Evolutionary conservation across 768 basidiomycete species (phyloP), one percentile per base, ranked within the genome.

Genomic region (Kwoniella sp.): DNA sequence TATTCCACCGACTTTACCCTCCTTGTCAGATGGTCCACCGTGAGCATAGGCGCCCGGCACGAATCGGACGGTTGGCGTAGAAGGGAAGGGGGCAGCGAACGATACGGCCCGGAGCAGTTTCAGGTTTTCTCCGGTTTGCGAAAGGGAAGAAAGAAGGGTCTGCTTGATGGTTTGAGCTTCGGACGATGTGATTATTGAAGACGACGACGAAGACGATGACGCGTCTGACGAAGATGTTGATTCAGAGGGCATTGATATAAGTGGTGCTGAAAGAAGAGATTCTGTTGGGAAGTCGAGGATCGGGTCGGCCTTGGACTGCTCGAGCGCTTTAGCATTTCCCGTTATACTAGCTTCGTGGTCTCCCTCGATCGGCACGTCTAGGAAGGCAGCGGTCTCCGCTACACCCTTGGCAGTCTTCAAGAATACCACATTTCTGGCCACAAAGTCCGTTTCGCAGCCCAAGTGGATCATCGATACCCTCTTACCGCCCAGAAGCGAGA

Each of bases 361-460:
- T 13, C 21, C 40, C 22, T 52, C 51, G n/a, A 36, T 24, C 6
- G 65, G 72, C 21, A 86, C 85, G 58, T 86, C 85, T 47, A 90
- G 82, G 73, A 87, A 90, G 6, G 91, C 91, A 33, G 88, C 87
- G 1, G 90, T 92, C 70, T 90, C 88, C 17, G 91, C 89, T 68
- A 96, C 88, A 70, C 91, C 87, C 44, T 84, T 83, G 13, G 90
- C 88, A 40, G 94, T 85, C 58, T 84, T 83, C 17, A 86, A 83
- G 72, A 98, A 98, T 13, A 92, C 82, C 62, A 88, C 86, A 71
- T 91, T 94, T 68, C 90, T 82, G 24, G 88, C 91, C 27, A 98
- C 94, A 77, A 96, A 98, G 82, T 98, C 94, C 56, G 94, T 96
- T 82, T 98, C 94, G 82, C 94, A 97, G 70, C 91, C 91, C 65